Evolutionary conservation across 2,329 filamentous ascomycete species (phyloP).

Genomic region (Helicocarpus griseus): DNA sequence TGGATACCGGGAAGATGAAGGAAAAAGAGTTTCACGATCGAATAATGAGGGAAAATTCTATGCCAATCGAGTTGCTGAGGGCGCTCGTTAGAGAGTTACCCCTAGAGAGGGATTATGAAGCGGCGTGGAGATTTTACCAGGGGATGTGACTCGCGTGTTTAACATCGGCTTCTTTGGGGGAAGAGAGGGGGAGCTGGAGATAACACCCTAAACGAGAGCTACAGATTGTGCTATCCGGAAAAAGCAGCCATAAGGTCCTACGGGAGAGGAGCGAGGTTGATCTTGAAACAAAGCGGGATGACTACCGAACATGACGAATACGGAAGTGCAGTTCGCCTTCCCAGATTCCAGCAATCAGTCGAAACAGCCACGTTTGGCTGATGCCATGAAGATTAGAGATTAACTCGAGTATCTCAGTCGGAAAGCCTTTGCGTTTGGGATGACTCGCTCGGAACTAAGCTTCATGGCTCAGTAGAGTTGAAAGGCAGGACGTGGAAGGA

Average conservation of each 20-base stretch:
- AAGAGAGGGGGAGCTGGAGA: no score
- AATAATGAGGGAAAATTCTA: slow-evolving; percentile 42
- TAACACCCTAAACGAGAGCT: no score
- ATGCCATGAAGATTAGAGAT: not conserved
- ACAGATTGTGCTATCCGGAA: no score
- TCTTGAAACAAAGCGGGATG: no score
- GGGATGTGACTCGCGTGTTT: not conserved
- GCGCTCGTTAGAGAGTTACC: slow-evolving; percentile 38
- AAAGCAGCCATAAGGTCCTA: no score
- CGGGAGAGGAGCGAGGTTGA: no score
- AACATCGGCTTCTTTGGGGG: no score
- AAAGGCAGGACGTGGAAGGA: not conserved
- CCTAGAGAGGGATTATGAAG: slow-evolving; percentile 36
- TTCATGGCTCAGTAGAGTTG: not conserved
- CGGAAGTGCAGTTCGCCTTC: not conserved
- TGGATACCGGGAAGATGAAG: slow-evolving; percentile 34
- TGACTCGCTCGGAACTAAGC: not conserved
- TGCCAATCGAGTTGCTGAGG: slow-evolving; percentile 47
- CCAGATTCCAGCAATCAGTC: not conserved
- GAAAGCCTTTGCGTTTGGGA: not conserved
- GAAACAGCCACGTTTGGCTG: not conserved
- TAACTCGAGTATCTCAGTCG: not conserved
- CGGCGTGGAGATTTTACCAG: slow-evolving; percentile 43
- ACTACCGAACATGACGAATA: not conserved
- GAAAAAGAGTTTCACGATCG: slow-evolving; percentile 46